phyloP scores from a whole-genome alignment of 2,329 filamentous ascomycete genomes.

The Malbranchea cinnamomea region DNA sequence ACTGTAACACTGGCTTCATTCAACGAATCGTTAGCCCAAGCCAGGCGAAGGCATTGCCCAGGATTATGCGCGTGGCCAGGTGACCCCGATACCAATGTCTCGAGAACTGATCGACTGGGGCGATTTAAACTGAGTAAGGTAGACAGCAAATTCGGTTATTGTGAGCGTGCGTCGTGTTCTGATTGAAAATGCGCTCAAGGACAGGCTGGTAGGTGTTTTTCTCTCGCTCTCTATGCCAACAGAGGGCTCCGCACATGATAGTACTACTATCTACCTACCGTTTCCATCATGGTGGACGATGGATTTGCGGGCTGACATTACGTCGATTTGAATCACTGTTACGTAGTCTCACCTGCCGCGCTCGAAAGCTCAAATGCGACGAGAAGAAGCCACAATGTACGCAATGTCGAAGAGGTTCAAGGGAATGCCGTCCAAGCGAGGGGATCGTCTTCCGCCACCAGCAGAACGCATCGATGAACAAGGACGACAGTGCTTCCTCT shows the following conservation, averaged over 20 bases:
- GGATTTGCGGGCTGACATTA: background rate
- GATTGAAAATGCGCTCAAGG: constrained; percentile 31
- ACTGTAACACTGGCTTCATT: too few relatives aligned
- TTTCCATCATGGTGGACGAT: background rate
- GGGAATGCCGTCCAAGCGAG: constrained; percentile 46
- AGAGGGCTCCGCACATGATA: too few relatives aligned
- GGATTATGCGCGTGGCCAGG: too few relatives aligned
- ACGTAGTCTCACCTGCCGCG: constrained; percentile 39
- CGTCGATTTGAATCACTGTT: constrained; percentile 1
- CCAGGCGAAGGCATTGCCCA: too few relatives aligned
- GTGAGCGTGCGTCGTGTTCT: too few relatives aligned
- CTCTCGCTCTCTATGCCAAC: background rate
- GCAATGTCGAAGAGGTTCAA: constrained; percentile 45
- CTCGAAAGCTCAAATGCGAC: constrained; percentile 50
- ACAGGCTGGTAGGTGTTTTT: constrained; percentile 27
- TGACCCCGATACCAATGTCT: too few relatives aligned
- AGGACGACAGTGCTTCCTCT: constrained; percentile 25
- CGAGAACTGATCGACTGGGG: too few relatives aligned
- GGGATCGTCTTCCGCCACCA: constrained; percentile 53
- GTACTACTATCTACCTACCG: background rate
- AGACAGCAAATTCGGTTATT: too few relatives aligned
- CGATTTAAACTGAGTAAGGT: too few relatives aligned
- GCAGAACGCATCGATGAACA: constrained; percentile 55
- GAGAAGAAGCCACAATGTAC: constrained; percentile 46
- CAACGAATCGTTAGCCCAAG: too few relatives aligned